Evolutionary conservation across 371 early-diverging fungal genomes (phyloP), one percentile per base, ranked within the genome.

Genomic region (Lichtheimia ornata): DNA sequence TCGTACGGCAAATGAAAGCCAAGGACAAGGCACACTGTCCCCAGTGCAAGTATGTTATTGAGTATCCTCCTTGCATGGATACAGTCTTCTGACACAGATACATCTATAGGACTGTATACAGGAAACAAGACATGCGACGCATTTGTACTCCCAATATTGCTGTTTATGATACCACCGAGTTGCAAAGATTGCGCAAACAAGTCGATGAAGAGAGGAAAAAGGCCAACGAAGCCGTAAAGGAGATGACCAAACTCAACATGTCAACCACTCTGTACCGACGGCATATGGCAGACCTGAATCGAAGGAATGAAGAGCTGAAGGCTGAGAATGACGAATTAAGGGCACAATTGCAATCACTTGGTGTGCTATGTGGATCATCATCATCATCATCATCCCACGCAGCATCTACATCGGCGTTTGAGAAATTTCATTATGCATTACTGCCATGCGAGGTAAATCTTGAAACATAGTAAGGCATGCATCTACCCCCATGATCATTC

Each of bases 161-260:
- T 17, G 59, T 49, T 3, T 20, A 59, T 25, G 59, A 59, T 43
- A 52, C 52, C 11, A 59, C 51, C 30, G 59, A 50, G 17, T 42
- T 59, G 11, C 24, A 56, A n/a, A n/a, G 57, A n/a, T 11, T 56
- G 13, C 22, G 30, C 28, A 45, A 59, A 25, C 51, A 59, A 40
- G 42, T 59, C 1, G 52, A 50, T 4, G 42, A 50, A 14, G 50
- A 49, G 15, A 59, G 51, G 35, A 49, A 15, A 12, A 12, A 27
- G 4, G 43, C 27, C 7, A 44, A 27, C 27, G 57, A 56, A 17
- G 27, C 25, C 6, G 18, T 7, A n/a, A 56, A n/a, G 24, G 45
- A 56, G 28, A 42, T 40, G 3, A 25, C 42, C 27, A 20, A 44
- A 1, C 25, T 52, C 13, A 52, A 59, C n/a, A 47, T 47, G 47